Base-by-base conservation (phyloP, 257 asterid species). In the Solanum pimpinellifolium region DNA sequence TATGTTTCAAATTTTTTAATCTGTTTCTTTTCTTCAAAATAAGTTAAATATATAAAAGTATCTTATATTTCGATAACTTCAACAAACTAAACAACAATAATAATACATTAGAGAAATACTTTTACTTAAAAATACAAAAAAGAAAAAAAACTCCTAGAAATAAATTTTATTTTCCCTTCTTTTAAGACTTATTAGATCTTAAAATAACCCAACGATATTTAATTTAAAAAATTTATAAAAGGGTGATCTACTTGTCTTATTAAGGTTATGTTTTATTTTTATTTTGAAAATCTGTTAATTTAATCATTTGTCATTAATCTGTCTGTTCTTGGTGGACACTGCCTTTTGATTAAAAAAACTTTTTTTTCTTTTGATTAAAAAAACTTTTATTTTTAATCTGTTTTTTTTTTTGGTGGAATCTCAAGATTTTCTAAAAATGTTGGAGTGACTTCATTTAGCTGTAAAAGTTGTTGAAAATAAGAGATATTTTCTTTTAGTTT, bases 201-300 rank as follows among this genome's bases (percentile, higher is more conserved):
- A 56, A 56, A 56, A 56, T 52, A 7, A 20, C 65, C 65, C 2
- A 56, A 56, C 25, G 20, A 56, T 56, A 56, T 10, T 33, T 42
- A 29, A 47, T 47, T 29, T 18, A 81, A 21, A 47, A 29, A 33
- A 33, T 44, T 44, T 14, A 31, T 33, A 25, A 83, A 42, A 8
- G 76, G 18, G 2, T 73, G 25, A n/a, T 73, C 44, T 74, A 59
- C 69, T 81, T 81, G 44, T 62, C 87, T 75, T 23, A 81, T 73
- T 85, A 85, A 72, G 84, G 56, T 87, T 83, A 86, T 87, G 87
- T 86, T 88, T 77, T 85, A 85, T 25, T 25, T 65, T 47, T 29
- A 52, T 73, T 84, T 44, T 77, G 4, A n/a, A 69, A 77, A 42
- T 25, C 1, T 25, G 18, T 25, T 13, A 3, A 9, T 39, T 23